Percentiles rank a stretch among this genome's conserved stretches.
Conservation (phyloP, 768 basidiomycete species). For the Hypholoma sublateritium region DNA sequence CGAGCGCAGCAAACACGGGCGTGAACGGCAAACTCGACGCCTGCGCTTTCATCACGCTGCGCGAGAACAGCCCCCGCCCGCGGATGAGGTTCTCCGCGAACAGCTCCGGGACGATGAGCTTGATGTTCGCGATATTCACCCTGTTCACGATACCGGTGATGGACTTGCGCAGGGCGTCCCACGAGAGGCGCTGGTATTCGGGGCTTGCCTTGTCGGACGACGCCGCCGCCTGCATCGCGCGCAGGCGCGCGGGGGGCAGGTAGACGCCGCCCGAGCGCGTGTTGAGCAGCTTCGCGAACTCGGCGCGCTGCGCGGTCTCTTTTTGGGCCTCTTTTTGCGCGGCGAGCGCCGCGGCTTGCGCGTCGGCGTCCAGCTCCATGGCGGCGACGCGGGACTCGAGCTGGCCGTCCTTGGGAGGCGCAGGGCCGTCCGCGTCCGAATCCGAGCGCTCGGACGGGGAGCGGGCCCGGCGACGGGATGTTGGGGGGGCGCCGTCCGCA, state of each 20-base stretch:
- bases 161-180: constrained; percentile 97
- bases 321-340: constrained; percentile 34
- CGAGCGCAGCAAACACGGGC: constrained; percentile 92
- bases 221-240: constrained; percentile 87
- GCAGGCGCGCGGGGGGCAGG: constrained; percentile 90
- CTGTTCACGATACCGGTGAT: constrained; percentile 99
- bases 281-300: constrained; percentile 83
- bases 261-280: constrained; percentile 93
- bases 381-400: constrained; percentile 70
- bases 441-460: constrained; percentile 35
- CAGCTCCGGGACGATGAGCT: constrained; percentile 86
- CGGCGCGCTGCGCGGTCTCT: constrained; percentile 73
- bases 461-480: constrained; percentile 43
- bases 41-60: constrained; percentile 98
- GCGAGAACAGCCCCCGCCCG: constrained; percentile 87
- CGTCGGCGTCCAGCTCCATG: constrained; percentile 52
- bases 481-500: constrained; percentile 39
- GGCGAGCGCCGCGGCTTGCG: constrained; percentile 46
- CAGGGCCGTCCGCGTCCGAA: constrained; percentile 59
- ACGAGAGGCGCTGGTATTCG: constrained; percentile 93
- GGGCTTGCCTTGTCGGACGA: constrained; percentile 76
- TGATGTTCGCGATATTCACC: constrained; percentile 96
- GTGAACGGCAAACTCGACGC: constrained; percentile 96
- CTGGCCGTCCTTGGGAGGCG: constrained; percentile 77
- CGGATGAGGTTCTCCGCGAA: constrained; percentile 94